Evolutionary conservation across 2,329 filamentous ascomycete species (phyloP).

Genomic region (Blumeria graminis): DNA sequence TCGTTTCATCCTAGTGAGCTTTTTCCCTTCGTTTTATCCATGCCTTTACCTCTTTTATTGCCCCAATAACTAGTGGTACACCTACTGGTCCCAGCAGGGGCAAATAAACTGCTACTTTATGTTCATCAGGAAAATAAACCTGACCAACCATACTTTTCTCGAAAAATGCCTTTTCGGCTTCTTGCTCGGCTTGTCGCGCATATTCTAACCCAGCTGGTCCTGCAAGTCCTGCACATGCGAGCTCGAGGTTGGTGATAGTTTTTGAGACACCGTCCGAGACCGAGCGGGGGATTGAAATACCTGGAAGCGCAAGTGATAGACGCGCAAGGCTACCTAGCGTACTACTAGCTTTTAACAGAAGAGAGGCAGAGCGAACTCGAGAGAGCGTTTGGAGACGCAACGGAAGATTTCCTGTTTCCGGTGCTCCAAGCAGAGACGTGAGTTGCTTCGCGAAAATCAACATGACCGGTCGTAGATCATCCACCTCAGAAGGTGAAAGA

Average conservation of each 20-base stretch:
- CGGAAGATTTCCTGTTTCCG: constrained; percentile 59
- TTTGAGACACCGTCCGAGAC: constrained; percentile 70
- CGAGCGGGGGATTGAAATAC: constrained; percentile 70
- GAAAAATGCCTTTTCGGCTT: constrained; percentile 87
- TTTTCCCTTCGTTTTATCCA: constrained; percentile 12
- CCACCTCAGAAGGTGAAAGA: constrained; percentile 21
- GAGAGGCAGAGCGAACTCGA: constrained; percentile 62
- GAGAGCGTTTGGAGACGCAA: constrained; percentile 64
- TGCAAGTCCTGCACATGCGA: constrained; percentile 49
- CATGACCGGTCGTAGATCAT: constrained; percentile 54
- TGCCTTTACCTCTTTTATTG: constrained; percentile 53
- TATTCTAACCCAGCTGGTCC: constrained; percentile 45
- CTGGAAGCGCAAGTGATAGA: constrained; percentile 59
- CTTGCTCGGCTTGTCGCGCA: constrained; percentile 62
- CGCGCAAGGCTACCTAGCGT: constrained; percentile 83
- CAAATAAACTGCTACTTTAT: constrained; percentile 90
- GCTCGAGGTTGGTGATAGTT: constrained; percentile 53
- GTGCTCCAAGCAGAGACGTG: constrained; percentile 65
- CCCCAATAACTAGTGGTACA: constrained; percentile 65
- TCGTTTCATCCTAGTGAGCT: neutral
- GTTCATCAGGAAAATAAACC: constrained; percentile 94
- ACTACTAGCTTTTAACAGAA: constrained; percentile 73
- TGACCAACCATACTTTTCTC: constrained; percentile 98
- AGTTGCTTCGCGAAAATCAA: constrained; percentile 80
- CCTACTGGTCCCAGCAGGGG: constrained; percentile 76